phyloP scores from a whole-genome alignment of 352 stramenopile species.

The Globisporangium takayamanum region DNA sequence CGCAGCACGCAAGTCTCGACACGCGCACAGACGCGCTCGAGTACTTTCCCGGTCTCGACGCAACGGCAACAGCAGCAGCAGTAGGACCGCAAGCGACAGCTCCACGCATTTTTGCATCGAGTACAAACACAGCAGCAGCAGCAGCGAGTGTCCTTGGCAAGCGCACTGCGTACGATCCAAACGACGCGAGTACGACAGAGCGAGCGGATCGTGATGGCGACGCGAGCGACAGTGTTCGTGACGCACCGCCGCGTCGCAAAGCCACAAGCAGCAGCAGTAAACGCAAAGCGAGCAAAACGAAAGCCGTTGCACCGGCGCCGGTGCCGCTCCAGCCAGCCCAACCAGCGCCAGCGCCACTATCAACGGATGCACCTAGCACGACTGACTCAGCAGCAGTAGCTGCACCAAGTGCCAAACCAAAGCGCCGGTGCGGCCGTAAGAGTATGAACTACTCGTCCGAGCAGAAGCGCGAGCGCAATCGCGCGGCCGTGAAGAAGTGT shows the following conservation, averaged over 20 bases:
- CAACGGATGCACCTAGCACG: constrained; percentile 1
- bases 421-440: constrained; percentile 72
- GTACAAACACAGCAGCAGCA: background rate
- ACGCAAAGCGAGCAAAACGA: background rate
- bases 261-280: constrained; percentile 5
- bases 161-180: background rate
- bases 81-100: too few relatives aligned
- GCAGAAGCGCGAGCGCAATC: constrained; percentile 79
- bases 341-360: background rate
- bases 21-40: background rate
- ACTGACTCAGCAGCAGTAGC: background rate
- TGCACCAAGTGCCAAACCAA: constrained; percentile 17
- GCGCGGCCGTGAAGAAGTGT: constrained; percentile 81
- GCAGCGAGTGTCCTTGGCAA: background rate
- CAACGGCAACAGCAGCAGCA: background rate
- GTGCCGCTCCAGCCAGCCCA: background rate
- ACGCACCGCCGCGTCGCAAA: constrained; percentile 2
- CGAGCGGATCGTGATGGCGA: background rate
- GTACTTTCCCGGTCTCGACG: background rate
- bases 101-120: too few relatives aligned
- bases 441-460: constrained; percentile 85
- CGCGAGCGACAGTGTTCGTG: background rate
- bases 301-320: background rate
- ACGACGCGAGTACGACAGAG: background rate
- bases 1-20: background rate